Conservation (phyloP, 2,329 filamentous ascomycete species). For the Fusarium zealandicum region DNA sequence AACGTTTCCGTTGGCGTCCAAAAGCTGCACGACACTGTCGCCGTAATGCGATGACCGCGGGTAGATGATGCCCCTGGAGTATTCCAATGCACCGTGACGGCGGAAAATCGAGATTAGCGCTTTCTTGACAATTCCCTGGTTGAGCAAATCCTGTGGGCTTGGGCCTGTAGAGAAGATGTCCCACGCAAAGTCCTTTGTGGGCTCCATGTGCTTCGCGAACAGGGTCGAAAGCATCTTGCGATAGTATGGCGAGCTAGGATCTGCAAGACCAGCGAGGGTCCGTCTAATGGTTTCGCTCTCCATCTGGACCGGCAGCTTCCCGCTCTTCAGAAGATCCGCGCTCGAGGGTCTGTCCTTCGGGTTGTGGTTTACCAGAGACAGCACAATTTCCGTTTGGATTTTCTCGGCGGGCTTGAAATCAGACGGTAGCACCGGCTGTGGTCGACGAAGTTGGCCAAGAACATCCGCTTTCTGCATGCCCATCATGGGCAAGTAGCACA, state of each 20-base stretch:
- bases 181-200: constrained; percentile 82
- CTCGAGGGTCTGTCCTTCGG: constrained; percentile 85
- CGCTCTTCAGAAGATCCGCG: constrained; percentile 81
- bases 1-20: constrained; percentile 85
- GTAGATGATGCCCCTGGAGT: constrained; percentile 76
- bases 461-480: constrained; percentile 71
- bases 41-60: constrained; percentile 82
- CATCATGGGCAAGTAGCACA: constrained; percentile 78
- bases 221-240: constrained; percentile 87
- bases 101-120: constrained; percentile 81
- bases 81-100: constrained; percentile 87
- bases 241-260: constrained; percentile 87
- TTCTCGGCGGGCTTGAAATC: constrained; percentile 76
- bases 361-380: constrained; percentile 80
- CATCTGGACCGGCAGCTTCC: constrained; percentile 87
- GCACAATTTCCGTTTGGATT: constrained; percentile 79
- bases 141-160: constrained; percentile 67
- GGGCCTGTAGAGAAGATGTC: constrained; percentile 69
- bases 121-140: constrained; percentile 77
- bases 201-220: constrained; percentile 77
- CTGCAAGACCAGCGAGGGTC: constrained; percentile 80
- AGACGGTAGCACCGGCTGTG: constrained; percentile 71
- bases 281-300: constrained; percentile 90
- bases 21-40: constrained; percentile 75
- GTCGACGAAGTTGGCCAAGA: constrained; percentile 72